A percentile compares a stretch with the other conserved stretches of the same genome.
phyloP scores from a whole-genome alignment of 176 grass and related monocot species.

The Rhynchospora pubera region DNA sequence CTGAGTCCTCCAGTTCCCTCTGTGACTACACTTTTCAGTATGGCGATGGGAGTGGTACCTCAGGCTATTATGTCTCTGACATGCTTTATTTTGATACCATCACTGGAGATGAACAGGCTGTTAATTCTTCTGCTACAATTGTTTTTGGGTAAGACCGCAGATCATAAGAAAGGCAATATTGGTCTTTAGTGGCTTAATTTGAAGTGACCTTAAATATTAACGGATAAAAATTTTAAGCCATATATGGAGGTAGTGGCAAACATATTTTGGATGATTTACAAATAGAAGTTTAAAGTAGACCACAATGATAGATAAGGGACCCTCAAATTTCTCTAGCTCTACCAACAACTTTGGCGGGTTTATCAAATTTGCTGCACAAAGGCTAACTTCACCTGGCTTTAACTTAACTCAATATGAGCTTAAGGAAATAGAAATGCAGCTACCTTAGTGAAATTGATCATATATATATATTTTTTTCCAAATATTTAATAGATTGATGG shows the following conservation, averaged over 20 bases:
- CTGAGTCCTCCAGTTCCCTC: conserved; percentile 29
- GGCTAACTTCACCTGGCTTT: neutral
- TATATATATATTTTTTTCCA: neutral
- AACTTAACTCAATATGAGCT: neutral
- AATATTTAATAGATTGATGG: neutral
- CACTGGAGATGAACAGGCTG: conserved; percentile 52
- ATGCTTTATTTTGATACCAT: conserved; percentile 64
- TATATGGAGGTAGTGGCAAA: neutral
- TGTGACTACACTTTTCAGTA: conserved; percentile 90
- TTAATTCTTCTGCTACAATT: conserved; percentile 80
- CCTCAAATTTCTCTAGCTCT: neutral
- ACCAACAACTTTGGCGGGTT: neutral
- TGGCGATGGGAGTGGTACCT: conserved; percentile 89
- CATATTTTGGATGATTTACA: neutral
- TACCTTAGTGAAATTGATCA: neutral
- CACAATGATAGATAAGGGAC: neutral
- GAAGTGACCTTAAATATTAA: neutral
- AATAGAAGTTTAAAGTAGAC: neutral
- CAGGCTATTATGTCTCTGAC: conserved; percentile 88
- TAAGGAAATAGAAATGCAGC: neutral
- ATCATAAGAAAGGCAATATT: conserved; percentile 1
- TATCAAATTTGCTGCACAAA: neutral
- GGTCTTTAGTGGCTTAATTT: neutral
- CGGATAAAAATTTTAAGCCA: neutral
- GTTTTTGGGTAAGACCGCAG: conserved; percentile 67